phyloP scores from a whole-genome alignment of 495 filamentous ascomycete species.

The Aspergillus kassunensis region DNA sequence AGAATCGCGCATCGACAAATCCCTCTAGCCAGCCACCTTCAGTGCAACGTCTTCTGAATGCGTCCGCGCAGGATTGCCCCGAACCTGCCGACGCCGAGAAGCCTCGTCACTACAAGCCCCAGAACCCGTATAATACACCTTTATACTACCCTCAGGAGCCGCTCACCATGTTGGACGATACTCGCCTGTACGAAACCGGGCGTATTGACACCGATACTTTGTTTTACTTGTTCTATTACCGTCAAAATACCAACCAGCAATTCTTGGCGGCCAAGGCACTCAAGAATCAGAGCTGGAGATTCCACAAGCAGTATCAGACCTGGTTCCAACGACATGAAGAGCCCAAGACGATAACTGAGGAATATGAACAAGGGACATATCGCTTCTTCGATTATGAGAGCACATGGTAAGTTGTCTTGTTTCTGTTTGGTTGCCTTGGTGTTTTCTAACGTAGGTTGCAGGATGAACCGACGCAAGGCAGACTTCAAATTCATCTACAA shows the following conservation, averaged over 20 bases:
- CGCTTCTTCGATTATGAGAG: conserved; percentile 99
- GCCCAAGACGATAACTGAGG: conserved; percentile 96
- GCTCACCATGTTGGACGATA: conserved; percentile 84
- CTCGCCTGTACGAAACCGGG: conserved; percentile 66
- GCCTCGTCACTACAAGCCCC: conserved; percentile 77
- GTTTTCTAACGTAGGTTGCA: conserved; percentile 33
- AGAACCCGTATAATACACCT: conserved; percentile 72
- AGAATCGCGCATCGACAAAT: conserved; percentile 52
- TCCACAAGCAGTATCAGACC: conserved; percentile 99
- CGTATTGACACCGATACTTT: conserved; percentile 91
- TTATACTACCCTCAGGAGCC: conserved; percentile 90
- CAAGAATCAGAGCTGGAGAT: conserved; percentile 96
- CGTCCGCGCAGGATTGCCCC: conserved; percentile 67
- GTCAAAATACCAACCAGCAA: conserved; percentile 92
- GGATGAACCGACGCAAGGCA: conserved; percentile 98
- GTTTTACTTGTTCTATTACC: conserved; percentile 99
- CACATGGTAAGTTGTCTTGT: conserved; percentile 71
- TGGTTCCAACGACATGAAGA: conserved; percentile 99
- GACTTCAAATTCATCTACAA: conserved; percentile 99
- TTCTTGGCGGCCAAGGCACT: conserved; percentile 93
- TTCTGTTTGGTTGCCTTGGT: conserved; percentile 3
- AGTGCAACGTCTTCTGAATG: conserved; percentile 66
- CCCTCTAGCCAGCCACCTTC: conserved; percentile 49
- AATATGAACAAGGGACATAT: conserved; percentile 97
- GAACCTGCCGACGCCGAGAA: conserved; percentile 74